Evolutionary conservation across 148 eudicot genomes (phyloP), one percentile per base, ranked within the genome.

Genomic region (Vaccinium darrowii): DNA sequence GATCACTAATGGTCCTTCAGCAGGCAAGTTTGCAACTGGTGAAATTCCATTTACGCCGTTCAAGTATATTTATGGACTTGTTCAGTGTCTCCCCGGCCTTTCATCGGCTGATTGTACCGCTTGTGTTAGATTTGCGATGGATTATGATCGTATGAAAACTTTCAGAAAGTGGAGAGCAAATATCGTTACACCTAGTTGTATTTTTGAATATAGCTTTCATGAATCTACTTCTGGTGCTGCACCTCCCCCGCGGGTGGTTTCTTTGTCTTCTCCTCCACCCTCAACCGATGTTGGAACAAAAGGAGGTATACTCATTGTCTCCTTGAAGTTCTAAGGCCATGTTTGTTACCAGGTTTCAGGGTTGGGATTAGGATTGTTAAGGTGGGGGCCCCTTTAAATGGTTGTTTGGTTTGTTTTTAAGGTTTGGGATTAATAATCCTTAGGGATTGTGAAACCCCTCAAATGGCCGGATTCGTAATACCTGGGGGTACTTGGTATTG

Each of bases 21-120:
- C 73, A 11, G 27, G 53, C 0, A 49, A 82, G 57, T 88, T 83
- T 72, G 89, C 88, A 0, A 81, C 63, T 0, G 92, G 89, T 25
- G 84, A 88, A 23, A 69, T 23, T 8, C 49, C 76, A 19, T 83
- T 63, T 9, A 27, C 86, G 1, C 80, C 43, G 6, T 82, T 7
- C 0, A 5, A 82, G 21, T 81, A 51, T 7, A 23, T 89, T 1
- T 87, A 86, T 47, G 81, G 63, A 3, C 84, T 90, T 16, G 88
- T 86, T 54, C 88, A 86, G 86, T 88, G 90, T 27, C 83, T 86
- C 7, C 86, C 90, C 1, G 86, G 83, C 27, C 62, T 88, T 53
- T 25, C 84, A 4, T 33, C 39, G 3, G 62, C 7, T 4, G 90
- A 86, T 12, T 88, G 90, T 50, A 27, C 13, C 0, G 43, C 6